Conservation (phyloP, 139 green algal genomes). For the Axilococcus clingmanii region DNA sequence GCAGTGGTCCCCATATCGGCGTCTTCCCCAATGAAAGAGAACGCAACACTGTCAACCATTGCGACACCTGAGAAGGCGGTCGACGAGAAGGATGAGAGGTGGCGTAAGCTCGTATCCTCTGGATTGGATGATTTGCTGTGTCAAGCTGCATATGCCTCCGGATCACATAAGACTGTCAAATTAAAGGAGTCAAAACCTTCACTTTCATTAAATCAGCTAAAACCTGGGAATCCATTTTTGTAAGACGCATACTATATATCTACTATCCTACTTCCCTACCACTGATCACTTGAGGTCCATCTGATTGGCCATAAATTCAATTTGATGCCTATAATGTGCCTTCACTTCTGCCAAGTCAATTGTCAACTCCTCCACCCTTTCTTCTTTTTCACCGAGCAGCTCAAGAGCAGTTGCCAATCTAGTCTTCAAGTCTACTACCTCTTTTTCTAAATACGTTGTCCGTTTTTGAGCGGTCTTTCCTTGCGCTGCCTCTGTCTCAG, state of each 20-base stretch:
- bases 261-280: neutral
- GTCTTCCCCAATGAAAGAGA: no score
- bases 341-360: conserved; percentile 81
- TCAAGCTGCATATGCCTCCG: neutral
- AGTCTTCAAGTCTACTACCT: conserved; percentile 24
- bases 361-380: conserved; percentile 79
- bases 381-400: conserved; percentile 79
- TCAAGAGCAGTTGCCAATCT: conserved; percentile 66
- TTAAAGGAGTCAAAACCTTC: no score
- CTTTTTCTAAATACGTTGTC: conserved; percentile 4
- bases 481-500: conserved; percentile 32
- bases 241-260: neutral
- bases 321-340: conserved; percentile 72
- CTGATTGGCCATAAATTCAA: conserved; percentile 54
- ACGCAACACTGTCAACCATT: neutral
- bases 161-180: neutral
- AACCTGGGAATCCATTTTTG: no score
- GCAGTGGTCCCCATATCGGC: no score
- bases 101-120: neutral
- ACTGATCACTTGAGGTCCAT: no score
- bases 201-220: no score
- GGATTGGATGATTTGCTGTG: neutral
- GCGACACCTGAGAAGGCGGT: neutral
- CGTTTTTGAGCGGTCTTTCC: conserved; percentile 14
- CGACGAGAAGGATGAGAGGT: neutral